Conservation (phyloP, 2,329 filamentous ascomycete genomes). For the Xylaria sp. region DNA sequence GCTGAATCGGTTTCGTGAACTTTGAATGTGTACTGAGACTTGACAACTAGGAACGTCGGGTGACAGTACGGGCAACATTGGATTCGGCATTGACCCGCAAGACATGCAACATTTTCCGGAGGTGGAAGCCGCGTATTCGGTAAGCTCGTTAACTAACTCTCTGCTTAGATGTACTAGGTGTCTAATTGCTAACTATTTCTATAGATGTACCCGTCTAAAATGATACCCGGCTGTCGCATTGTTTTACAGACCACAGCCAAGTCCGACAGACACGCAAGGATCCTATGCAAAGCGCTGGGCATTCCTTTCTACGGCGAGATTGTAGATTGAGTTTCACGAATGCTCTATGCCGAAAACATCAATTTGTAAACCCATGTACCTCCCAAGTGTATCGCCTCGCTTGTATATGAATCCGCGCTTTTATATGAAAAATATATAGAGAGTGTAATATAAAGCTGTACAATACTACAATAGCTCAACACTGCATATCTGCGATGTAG, state of each 20-base stretch:
- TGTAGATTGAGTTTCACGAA: constrained; percentile 38
- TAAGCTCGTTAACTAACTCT: constrained; percentile 57
- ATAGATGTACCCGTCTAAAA: constrained; percentile 65
- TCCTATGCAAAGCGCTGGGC: constrained; percentile 74
- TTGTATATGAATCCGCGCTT: constrained; percentile 18
- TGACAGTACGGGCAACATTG: constrained; percentile 86
- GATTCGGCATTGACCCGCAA: constrained; percentile 77
- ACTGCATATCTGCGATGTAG: neutral
- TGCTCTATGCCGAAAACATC: neutral
- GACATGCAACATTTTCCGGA: constrained; percentile 88
- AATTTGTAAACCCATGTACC: constrained; percentile 2
- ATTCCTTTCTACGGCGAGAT: constrained; percentile 84
- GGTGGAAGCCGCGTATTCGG: constrained; percentile 92
- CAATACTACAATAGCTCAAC: constrained; percentile 14
- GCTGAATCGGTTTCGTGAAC: neutral
- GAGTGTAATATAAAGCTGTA: constrained; percentile 39
- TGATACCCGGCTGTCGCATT: constrained; percentile 86
- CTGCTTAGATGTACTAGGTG: neutral
- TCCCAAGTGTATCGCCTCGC: neutral
- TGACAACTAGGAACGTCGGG: constrained; percentile 63
- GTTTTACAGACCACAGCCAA: constrained; percentile 83
- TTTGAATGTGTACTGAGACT: constrained; percentile 8
- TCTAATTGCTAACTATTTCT: constrained; percentile 8
- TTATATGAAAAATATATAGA: constrained; percentile 14
- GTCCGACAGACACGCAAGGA: constrained; percentile 81